Base-by-base conservation (phyloP, 805 yeast genomes). In the Nakazawaea anatomiae region DNA sequence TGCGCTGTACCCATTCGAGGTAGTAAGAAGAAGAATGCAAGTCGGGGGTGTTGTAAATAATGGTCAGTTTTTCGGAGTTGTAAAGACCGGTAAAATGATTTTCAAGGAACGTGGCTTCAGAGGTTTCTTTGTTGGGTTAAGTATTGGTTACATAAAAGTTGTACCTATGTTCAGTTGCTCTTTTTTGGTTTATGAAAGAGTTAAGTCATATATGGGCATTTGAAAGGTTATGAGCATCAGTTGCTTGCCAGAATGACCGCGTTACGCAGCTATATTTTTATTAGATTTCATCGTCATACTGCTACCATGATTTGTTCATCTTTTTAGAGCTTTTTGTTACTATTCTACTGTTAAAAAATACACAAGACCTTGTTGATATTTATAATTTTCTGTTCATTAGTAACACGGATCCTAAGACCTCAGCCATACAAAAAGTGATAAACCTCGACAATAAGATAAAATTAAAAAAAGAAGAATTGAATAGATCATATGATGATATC, bases 91-190 rank as follows among this genome's bases (percentile, higher is more conserved):
- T 2, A 70, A 60, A 50, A 65, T 78, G 49, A 85, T 94, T 6
- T 85, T 75, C 60, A 69, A 68, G 42, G 96, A 88, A 63, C 74
- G 82, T 39, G 99, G 99, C 0, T 57, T 87, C 55, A 75, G 81
- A 59, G 98, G 99, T 12, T 91, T 87, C 66, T 94, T 87, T 63
- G 95, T 94, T 11, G 99, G 99, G 1, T 77, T 94, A 60, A 85
- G 94, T 57, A 92, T 94, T 58, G 99, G 99, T 0, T 94, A 90
- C 66, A 79, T 94, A 59, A 94, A 94, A 67, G 96, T 94, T 36
- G 82, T 88, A 18, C 99, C 99, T 7, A 94, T 94, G 99, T 92
- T 85, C 61, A 96, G 98, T 38, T 91, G 97, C 66, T 85, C 97
- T 12, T 92, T 92, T 67, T 91, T 81, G 64, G 97, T 92, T 38